A percentile compares a stretch with the other conserved stretches of the same genome.
Conservation (phyloP, 2,329 filamentous ascomycete genomes). For the Penicillium oxalicum region DNA sequence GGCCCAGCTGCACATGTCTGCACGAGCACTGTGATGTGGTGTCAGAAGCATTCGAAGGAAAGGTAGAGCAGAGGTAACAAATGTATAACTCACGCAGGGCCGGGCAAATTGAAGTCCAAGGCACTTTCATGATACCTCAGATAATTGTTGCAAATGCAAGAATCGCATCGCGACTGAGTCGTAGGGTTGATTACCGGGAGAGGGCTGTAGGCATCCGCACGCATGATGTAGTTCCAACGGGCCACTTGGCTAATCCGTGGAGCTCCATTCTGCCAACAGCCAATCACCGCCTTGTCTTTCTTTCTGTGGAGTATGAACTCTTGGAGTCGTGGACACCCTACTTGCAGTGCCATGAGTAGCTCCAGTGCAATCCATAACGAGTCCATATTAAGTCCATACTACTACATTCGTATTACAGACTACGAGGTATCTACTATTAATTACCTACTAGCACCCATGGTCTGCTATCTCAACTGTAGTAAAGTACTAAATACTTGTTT, state of each 20-base stretch:
- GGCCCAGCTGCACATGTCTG: constrained; percentile 25
- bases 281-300: constrained; percentile 11
- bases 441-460: no score
- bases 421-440: no score
- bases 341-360: no score
- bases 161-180: constrained; percentile 31
- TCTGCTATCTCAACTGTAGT: no score
- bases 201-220: not conserved
- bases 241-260: constrained; percentile 34
- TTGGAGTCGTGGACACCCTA: no score
- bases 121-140: constrained; percentile 32
- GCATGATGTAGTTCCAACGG: constrained; percentile 24
- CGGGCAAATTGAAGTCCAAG: constrained; percentile 29
- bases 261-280: constrained; percentile 32
- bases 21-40: constrained; percentile 26
- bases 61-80: not conserved
- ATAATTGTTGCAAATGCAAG: constrained; percentile 19
- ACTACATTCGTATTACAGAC: no score
- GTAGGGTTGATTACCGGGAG: not conserved
- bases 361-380: no score
- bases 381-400: no score
- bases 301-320: no score
- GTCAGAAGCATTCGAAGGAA: constrained; percentile 17
- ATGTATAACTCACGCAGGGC: constrained; percentile 28
- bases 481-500: no score